Base-by-base conservation (phyloP, 129 eudicot genomes). In the carrot (Daucus carota) region DNA sequence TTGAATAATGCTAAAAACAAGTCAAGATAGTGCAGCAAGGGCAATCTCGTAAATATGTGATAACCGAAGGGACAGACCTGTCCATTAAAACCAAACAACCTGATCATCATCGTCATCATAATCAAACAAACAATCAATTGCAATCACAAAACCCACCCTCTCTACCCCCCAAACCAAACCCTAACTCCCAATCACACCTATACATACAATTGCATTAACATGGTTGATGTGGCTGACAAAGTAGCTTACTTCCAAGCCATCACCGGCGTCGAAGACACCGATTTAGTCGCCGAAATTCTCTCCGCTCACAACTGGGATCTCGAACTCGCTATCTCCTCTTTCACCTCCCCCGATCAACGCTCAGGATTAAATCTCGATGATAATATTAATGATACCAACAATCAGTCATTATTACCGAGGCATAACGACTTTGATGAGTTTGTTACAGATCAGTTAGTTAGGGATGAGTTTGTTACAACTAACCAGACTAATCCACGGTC, bases 241-340 rank as follows among this genome's bases (percentile, higher is more conserved):
- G 12, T 94, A 43, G 90, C 94, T 40, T 91, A 87, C 16, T 94
- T 94, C 66, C 99, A 91, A 87, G 97, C 99, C 10, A 85, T 94
- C 24, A 91, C 99, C 22, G 99, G 99, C 36, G 70, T 94, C 29
- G 80, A 88, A 4, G 99, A 94, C 88, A 41, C 88, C 81, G 97
- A 94, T 82, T 88, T 94, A 79, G 92, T 96, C 86, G 86, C 90
- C 6, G 97, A 94, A 67, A 94, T 94, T 80, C 93, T 93, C 68
- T 75, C 96, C 47, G 97, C 98, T 41, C 97, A 90, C 52, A 83
- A 79, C 63, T 93, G 98, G 98, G 88, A 93, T 86, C 98, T 93
- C 75, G 87, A 93, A 63, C 90, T 44, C 70, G 98, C 98, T 24
- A 84, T 93, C 73, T 84, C 98, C 41, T 63, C 86, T 15, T 83